Evolutionary conservation across 2,329 filamentous ascomycete genomes (phyloP), one percentile per base, ranked within the genome.

Genomic region (Trematosphaeria pertusa): DNA sequence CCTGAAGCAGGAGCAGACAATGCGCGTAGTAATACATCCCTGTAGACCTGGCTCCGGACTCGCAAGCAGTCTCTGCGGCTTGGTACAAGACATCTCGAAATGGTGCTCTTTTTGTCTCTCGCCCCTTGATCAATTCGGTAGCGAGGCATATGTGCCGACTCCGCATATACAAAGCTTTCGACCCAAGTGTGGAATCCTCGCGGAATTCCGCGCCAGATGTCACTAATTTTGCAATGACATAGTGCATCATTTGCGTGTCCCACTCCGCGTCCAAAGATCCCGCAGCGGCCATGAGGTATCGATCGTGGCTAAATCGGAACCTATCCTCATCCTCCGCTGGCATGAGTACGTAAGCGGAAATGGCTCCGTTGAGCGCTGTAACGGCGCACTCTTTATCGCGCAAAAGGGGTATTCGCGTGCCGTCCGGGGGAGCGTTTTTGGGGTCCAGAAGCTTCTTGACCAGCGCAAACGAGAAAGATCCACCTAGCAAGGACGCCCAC

Each of bases 261-360:
- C 63, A 71, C 59, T 88, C 88, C 15, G 82, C 77, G 64, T 92
- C 86, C 40, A 96, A 41, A 3, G 64, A 49, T 5, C 49, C 57
- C 11, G 82, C 78, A 5, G 90, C 86, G 12, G 89, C 90, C 65
- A 88, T 85, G 39, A 91, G 81, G 62, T 95, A 95, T 41, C 92
- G 84, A 69, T 97, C 92, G 69, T 97, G 92, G 24, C 87, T 86
- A 68, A 97, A 97, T 61, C 80, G 80, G 70, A 96, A 97, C 31
- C 86, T 82, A 69, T 96, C 91, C 62, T 97, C 93, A 1, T 86
- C 86, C 52, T 94, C 89, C 15, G 88, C 89, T 1, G 89, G 83
- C 44, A 93, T 84, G 31, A 97, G 79, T 41, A 97, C 85, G 62
- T 89, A 96, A 3, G 87, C 83, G 59, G 90, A 84, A 14, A 97